phyloP scores from a whole-genome alignment of 176 grass and related monocot species.

The bread wheat (Triticum aestivum) region IWGSC_CS_RefSeq_v2.1 NC_057795.1:639060157-639060656 shows the following conservation, averaged over 20 bases:
- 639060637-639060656: not conserved
- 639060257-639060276: not conserved
- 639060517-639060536: no score
- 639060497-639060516: not conserved
- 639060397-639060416: not conserved
- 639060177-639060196: no score
- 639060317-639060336: not conserved
- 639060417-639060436: not conserved
- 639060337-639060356: not conserved
- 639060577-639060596: constrained; percentile 89
- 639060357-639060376: not conserved
- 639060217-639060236: no score
- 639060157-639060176: no score
- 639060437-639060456: not conserved
- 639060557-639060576: constrained; percentile 55
- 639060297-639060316: not conserved
- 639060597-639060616: constrained; percentile 74
- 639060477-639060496: not conserved
- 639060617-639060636: constrained; percentile 64
- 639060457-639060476: not conserved
- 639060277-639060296: not conserved
- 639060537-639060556: constrained; percentile 39
- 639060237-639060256: no score
- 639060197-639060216: no score
- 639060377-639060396: not conserved